Evolutionary conservation across 192 early-diverging fungal genomes (phyloP), one percentile per base, ranked within the genome.

Genomic region (Phlyctochytrium arcticum): DNA sequence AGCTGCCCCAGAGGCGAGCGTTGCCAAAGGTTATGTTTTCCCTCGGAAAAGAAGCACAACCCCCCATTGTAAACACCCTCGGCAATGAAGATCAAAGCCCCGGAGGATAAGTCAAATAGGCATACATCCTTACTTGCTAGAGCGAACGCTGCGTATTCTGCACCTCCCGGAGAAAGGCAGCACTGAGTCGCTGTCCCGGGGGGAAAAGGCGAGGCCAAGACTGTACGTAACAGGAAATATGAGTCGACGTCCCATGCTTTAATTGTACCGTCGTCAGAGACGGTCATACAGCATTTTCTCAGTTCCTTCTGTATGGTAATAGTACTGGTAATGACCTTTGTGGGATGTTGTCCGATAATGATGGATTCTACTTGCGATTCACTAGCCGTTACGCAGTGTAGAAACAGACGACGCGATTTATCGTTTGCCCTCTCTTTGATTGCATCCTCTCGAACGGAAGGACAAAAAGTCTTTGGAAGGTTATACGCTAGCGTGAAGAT

Each of bases 271-370:
- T 61, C 60, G 34, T 49, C 36, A 17, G 60, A 60, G 8, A 61
- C 54, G 54, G 60, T 50, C 60, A 61, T 7, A 3, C 60, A 61
- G 50, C 60, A 61, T 34, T 56, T 54, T 17, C 60, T 48, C 9
- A 57, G 17, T 15, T 48, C n/a, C 9, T n/a, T 30, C 15, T 26
- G 21, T 2, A 57, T 24, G 12, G 9, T 21, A 2, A 61, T 24
- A 27, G 19, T 47, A n/a, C 9, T 10, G 2, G 19, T 10, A 17
- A 57, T 36, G 10, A 57, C 17, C 19, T 30, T 33, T 15, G 31
- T 33, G 2, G 19, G 30, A 17, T 57, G 30, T 0, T 8, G n/a
- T 57, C 30, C 55, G 30, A 57, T 15, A 9, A 30, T 21, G 12
- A 57, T 30, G 26, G 31, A n/a, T 23, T 57, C 55, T 17, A 36